Percentiles rank a stretch among this genome's conserved stretches.
Conservation (phyloP, 805 yeast species). For the Jamesozyma rosinii region DNA sequence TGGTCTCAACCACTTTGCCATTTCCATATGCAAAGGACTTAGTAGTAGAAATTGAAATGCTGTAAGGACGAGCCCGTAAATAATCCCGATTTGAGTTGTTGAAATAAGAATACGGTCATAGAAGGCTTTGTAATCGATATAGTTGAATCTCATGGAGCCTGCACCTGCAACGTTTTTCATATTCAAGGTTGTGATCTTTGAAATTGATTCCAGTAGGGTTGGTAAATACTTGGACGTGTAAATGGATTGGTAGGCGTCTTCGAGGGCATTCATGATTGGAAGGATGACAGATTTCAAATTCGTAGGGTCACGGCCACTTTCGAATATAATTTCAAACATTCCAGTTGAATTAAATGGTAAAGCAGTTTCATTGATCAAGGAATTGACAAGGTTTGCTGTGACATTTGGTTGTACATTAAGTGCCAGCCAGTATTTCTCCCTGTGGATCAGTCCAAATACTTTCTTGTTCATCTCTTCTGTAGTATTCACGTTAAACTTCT, state of each 20-base stretch:
- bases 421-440: slow-evolving; percentile 55
- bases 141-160: slow-evolving; percentile 30
- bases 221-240: slow-evolving; percentile 7
- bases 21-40: slow-evolving; percentile 41
- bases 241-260: slow-evolving; percentile 8
- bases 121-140: slow-evolving; percentile 42
- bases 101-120: slow-evolving; percentile 47
- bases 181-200: neutral
- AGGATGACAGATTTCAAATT: slow-evolving; percentile 38
- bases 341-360: slow-evolving; percentile 15
- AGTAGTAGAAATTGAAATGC: slow-evolving; percentile 63
- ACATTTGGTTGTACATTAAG: slow-evolving; percentile 45
- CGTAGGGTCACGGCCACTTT: slow-evolving; percentile 55
- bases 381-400: slow-evolving; percentile 24
- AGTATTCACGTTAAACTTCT: slow-evolving; percentile 12
- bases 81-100: slow-evolving; percentile 67
- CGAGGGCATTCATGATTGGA: slow-evolving; percentile 36
- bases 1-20: slow-evolving; percentile 39
- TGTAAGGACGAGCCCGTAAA: slow-evolving; percentile 59
- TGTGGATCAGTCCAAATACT: slow-evolving; percentile 38
- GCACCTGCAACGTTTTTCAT: slow-evolving; percentile 6
- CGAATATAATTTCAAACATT: slow-evolving; percentile 38
- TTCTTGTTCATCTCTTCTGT: slow-evolving; percentile 28
- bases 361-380: slow-evolving; percentile 16
- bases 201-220: slow-evolving; percentile 15